phyloP scores from a whole-genome alignment of 345 rosid species.

The Gossypium stocksii region DNA sequence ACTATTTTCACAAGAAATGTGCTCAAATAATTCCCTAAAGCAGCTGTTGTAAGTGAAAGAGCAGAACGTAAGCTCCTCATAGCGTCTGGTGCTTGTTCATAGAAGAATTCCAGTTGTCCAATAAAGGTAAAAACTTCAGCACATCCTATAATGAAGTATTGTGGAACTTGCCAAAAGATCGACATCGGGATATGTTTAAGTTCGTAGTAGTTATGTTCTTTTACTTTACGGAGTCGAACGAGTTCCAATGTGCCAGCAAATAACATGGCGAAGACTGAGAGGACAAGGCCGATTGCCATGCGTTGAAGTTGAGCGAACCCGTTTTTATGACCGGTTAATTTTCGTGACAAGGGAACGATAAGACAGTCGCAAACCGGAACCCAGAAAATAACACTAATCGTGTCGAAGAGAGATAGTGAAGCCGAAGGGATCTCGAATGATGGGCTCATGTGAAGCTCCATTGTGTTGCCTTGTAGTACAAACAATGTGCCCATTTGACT shows the following conservation, averaged over 20 bases:
- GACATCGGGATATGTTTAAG: constrained; percentile 23
- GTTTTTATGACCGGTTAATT: constrained; percentile 16
- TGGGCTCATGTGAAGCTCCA: constrained; percentile 29
- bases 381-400: constrained; percentile 31
- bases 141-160: constrained; percentile 43
- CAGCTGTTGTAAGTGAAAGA: constrained; percentile 37
- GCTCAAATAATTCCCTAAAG: constrained; percentile 45
- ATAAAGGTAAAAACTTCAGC: constrained; percentile 50
- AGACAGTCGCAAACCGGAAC: constrained; percentile 34
- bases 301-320: constrained; percentile 25
- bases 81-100: constrained; percentile 49
- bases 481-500: constrained; percentile 39
- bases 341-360: constrained; percentile 25
- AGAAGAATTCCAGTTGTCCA: constrained; percentile 46
- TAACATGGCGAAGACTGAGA: constrained; percentile 25
- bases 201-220: constrained; percentile 17
- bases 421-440: constrained; percentile 42
- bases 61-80: constrained; percentile 55
- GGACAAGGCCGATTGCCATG: constrained; percentile 16
- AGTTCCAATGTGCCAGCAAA: constrained; percentile 20
- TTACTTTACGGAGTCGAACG: constrained; percentile 15
- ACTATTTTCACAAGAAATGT: constrained; percentile 37
- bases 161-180: constrained; percentile 29
- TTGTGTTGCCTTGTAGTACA: constrained; percentile 39
- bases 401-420: constrained; percentile 32